Conservation (phyloP, 805 yeast species). For the Hyphopichia homilentoma region DNA sequence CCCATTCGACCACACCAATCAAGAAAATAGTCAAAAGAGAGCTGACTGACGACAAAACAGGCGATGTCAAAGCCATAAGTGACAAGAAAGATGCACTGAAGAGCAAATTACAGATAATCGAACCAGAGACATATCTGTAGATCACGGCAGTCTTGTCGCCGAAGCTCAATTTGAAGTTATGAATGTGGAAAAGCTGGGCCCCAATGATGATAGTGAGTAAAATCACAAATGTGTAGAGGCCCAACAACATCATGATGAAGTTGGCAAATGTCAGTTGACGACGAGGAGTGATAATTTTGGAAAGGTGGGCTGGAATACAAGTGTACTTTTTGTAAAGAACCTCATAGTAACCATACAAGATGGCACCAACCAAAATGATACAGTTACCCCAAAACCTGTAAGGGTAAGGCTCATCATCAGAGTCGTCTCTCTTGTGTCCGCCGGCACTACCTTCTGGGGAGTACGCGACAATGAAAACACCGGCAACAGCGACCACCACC, state of each 20-base stretch:
- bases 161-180: constrained; percentile 48
- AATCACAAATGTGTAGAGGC: constrained; percentile 49
- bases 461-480: constrained; percentile 79
- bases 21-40: constrained; percentile 72
- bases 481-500: constrained; percentile 68
- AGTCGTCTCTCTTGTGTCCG: constrained; percentile 7
- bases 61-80: constrained; percentile 79
- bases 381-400: constrained; percentile 65
- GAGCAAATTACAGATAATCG: constrained; percentile 58
- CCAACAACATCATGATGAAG: constrained; percentile 66
- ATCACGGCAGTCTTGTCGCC: constrained; percentile 33
- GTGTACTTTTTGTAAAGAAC: constrained; percentile 72
- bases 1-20: constrained; percentile 76
- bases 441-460: constrained; percentile 36
- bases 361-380: constrained; percentile 69
- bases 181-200: constrained; percentile 52
- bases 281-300: constrained; percentile 43
- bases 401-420: constrained; percentile 42
- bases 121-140: constrained; percentile 46
- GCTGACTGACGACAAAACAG: constrained; percentile 71
- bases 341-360: constrained; percentile 78
- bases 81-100: constrained; percentile 73
- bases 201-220: constrained; percentile 47
- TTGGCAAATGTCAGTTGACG: constrained; percentile 81
- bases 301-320: constrained; percentile 64